Base-by-base conservation (phyloP, 164 flowering plant species). In the Magnolia kwangsiensis region DNA sequence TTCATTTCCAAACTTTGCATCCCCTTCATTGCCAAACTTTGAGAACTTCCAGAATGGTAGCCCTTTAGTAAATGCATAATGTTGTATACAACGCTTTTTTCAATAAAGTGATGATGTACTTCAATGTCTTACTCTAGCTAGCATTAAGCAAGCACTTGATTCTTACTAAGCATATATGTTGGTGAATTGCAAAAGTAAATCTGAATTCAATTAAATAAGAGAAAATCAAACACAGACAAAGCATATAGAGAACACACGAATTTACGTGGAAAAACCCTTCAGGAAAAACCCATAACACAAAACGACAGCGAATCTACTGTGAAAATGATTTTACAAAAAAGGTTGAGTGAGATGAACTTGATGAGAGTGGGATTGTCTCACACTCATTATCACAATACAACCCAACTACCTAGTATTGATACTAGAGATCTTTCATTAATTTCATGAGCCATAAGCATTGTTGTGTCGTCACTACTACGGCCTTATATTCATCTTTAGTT, bases 61-160 rank as follows among this genome's bases (percentile, higher is more conserved):
- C 1, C 51, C 65, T n/a, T 29, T 51, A 2, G 72, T 68, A 37
- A 67, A 19, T 23, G 49, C 27, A 49, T 66, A 8, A 8, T 29
- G 20, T 7, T 1, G 0, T 29, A 59, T 37, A 37, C 45, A 37
- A 37, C 21, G 9, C 24, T 61, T 20, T 73, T 45, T 72, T 18
- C 5, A 10, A 72, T 21, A 24, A 50, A 72, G 45, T 61, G 50
- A 21, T 73, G 50, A 21, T 73, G 21, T 23, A 74, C 50, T 21
- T 74, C 59, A 20, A 55, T 37, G 51, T 87, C 81, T 83, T 3
- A 82, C 80, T 29, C 73, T 20, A 0, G 81, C 73, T 20, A 0
- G 81, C 27, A 72, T 55, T 63, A 55, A 72, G 51, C 63, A 55
- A 72, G 51, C 63, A 72, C 3, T 1, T 9, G 8, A 19, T 72